Conservation (phyloP, 1,284 basidiomycete species). For the Ustilago esculenta region DNA sequence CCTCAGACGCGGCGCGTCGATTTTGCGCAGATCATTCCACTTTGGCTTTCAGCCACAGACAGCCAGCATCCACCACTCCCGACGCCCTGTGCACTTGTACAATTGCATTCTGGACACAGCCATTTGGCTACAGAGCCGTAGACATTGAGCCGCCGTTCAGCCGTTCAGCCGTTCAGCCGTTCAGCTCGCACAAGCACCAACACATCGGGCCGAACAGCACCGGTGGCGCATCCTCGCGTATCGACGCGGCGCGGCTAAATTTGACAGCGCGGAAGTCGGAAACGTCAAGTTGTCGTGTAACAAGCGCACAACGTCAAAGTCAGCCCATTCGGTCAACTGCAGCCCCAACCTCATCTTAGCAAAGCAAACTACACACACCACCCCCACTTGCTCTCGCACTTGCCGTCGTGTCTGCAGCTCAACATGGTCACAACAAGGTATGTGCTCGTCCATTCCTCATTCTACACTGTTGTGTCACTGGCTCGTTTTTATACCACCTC, state of each 20-base stretch:
- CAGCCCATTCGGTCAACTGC: slow-evolving; percentile 24
- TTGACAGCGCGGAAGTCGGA: slow-evolving; percentile 34
- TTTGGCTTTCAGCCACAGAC: neutral
- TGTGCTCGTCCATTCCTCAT: neutral
- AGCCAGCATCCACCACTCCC: neutral
- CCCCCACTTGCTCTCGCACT: neutral
- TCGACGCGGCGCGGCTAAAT: slow-evolving; percentile 2
- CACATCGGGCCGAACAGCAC: slow-evolving; percentile 11
- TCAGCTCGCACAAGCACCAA: neutral
- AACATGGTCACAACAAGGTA: slow-evolving; percentile 48
- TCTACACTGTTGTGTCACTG: neutral
- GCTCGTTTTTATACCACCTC: neutral
- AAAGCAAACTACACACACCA: slow-evolving; percentile 15
- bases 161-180: slow-evolving; percentile 14
- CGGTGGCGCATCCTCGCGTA: neutral
- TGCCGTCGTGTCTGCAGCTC: neutral
- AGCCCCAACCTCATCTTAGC: slow-evolving; percentile 4
- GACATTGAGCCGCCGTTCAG: too few relatives aligned
- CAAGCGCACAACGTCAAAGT: slow-evolving; percentile 10
- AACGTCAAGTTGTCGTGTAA: neutral
- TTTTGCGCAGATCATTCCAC: slow-evolving; percentile 3
- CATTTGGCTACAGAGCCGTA: too few relatives aligned
- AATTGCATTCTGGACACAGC: too few relatives aligned
- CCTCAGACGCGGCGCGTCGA: slow-evolving; percentile 16
- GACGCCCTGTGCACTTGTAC: too few relatives aligned